A percentile compares a stretch with the other conserved stretches of the same genome.
These are phyloP conservation scores for Rhizoclosmatium sp. DNA, from an alignment of 192 early-diverging fungal species.

Conservation along the genomic window DNA sequence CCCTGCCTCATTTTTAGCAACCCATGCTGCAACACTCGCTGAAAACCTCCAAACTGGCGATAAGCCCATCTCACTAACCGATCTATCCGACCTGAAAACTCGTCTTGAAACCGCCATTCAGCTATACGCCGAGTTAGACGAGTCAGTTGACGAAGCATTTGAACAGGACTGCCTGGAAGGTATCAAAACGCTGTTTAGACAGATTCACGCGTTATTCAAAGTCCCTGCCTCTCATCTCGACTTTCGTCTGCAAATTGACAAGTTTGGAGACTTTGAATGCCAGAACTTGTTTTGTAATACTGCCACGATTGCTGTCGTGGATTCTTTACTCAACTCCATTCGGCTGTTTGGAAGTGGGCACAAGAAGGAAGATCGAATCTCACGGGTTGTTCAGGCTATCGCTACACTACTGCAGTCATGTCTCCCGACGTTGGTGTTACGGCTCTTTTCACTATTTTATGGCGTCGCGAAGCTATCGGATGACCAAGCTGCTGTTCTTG, in stretches of 20 bases:
- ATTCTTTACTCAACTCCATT: not conserved
- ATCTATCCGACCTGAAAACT: not conserved
- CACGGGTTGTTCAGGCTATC: not conserved
- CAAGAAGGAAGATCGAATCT: not conserved
- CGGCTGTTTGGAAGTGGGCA: not conserved
- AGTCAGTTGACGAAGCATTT: not conserved
- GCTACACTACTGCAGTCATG: not conserved
- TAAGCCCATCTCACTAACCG: not conserved
- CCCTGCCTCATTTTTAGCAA: not conserved
- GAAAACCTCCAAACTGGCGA: not conserved
- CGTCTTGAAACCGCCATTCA: not conserved
- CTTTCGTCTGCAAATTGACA: not conserved
- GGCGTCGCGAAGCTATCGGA: not conserved
- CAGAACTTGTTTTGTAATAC: not conserved
- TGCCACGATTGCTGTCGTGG: conserved; percentile 11
- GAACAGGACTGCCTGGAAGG: not conserved
- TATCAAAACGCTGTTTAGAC: not conserved
- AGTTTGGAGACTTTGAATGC: not conserved
- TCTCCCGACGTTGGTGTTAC: not conserved
- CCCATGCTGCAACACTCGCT: not conserved
- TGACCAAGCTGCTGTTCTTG: not conserved
- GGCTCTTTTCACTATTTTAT: not conserved
- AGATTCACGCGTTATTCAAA: not conserved
- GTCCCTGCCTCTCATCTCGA: not conserved
- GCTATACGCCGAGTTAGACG: not conserved